Conservation (phyloP, 345 rosid species). For the Dipteronia dyeriana region DNA sequence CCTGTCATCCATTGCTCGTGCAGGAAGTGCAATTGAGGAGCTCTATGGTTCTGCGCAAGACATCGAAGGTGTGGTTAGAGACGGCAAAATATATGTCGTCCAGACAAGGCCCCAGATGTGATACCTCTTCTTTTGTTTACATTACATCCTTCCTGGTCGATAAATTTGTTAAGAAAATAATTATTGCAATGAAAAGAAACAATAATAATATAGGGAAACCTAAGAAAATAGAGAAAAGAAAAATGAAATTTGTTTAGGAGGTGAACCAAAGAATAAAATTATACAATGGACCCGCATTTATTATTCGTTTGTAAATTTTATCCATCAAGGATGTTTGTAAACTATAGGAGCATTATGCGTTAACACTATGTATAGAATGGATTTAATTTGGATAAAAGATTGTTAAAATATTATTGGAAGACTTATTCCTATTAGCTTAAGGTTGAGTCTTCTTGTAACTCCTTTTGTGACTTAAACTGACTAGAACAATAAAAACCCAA, state of each 20-base stretch:
- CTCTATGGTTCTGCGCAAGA: conserved; percentile 89
- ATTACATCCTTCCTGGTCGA: neutral
- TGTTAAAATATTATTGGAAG: too few species aligned
- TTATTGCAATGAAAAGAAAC: neutral
- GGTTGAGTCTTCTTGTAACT: too few species aligned
- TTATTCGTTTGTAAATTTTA: neutral
- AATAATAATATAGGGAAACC: neutral
- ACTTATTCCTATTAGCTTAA: too few species aligned
- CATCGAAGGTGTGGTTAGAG: conserved; percentile 92
- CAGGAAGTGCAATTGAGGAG: conserved; percentile 82
- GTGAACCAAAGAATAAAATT: neutral
- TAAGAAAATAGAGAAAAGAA: neutral
- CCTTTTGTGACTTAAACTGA: too few species aligned
- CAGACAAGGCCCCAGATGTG: conserved; percentile 98
- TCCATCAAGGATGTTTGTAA: neutral
- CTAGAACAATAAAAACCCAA: too few species aligned
- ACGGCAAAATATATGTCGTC: conserved; percentile 84
- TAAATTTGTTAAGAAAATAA: conserved; percentile 9
- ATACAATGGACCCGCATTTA: neutral
- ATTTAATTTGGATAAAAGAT: too few species aligned
- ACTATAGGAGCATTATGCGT: neutral
- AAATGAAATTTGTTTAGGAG: neutral
- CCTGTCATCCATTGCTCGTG: conserved; percentile 76
- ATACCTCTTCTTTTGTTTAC: conserved; percentile 19
- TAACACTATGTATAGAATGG: too few species aligned